Conservation (phyloP, 371 early-diverging fungal genomes). For the Mortierella polycephala region DNA sequence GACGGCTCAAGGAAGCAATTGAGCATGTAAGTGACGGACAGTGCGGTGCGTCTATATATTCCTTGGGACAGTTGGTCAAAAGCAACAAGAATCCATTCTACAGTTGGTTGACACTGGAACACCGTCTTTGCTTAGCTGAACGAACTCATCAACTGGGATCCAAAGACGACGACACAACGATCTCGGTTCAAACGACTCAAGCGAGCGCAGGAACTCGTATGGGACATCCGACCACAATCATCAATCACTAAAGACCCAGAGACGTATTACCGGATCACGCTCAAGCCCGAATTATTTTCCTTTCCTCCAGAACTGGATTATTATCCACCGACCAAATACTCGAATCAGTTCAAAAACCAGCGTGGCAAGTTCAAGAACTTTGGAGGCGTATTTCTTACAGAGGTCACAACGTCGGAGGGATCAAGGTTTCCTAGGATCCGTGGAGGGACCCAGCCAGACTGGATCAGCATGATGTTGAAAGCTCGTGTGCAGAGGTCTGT, state of each 20-base stretch:
- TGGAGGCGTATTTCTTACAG: slow-evolving; percentile 47
- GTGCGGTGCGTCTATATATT: too few species aligned
- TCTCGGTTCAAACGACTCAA: slow-evolving; percentile 31
- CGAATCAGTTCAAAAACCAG: slow-evolving; percentile 35
- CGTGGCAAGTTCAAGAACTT: slow-evolving; percentile 42
- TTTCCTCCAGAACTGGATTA: slow-evolving; percentile 41
- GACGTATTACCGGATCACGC: slow-evolving; percentile 27
- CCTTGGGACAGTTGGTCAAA: too few species aligned
- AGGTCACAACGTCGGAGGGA: slow-evolving; percentile 38
- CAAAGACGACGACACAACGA: slow-evolving; percentile 29
- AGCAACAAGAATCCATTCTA: too few species aligned
- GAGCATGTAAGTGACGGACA: slow-evolving; percentile 28
- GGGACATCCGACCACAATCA: slow-evolving; percentile 29
- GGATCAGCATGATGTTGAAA: slow-evolving; percentile 49
- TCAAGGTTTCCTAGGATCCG: slow-evolving; percentile 42
- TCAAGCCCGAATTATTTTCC: slow-evolving; percentile 27
- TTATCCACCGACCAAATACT: slow-evolving; percentile 39
- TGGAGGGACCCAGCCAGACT: slow-evolving; percentile 41
- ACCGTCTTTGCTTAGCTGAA: slow-evolving; percentile 12
- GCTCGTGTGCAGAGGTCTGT: slow-evolving; percentile 17
- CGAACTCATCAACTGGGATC: slow-evolving; percentile 28
- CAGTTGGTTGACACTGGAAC: too few species aligned
- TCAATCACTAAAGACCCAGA: slow-evolving; percentile 22
- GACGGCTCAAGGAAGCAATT: slow-evolving; percentile 36
- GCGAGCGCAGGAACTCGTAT: slow-evolving; percentile 40